Percentiles rank a stretch among this genome's conserved stretches.
Evolutionary conservation across 2,329 filamentous ascomycete genomes (phyloP).

Genomic region (Lasiodiplodia sp.): DNA sequence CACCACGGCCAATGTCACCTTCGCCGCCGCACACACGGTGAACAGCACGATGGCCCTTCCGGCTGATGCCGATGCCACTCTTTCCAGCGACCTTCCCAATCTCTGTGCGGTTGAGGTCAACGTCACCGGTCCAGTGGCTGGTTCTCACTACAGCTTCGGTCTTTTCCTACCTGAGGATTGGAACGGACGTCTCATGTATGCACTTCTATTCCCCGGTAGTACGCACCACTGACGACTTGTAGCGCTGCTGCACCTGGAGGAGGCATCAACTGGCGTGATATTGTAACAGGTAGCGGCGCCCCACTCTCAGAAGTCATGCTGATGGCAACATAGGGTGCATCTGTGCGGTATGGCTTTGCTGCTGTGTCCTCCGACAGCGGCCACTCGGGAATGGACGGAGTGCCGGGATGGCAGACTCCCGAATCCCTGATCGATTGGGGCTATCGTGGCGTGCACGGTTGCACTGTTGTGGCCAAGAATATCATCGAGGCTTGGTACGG

Average conservation of each 20-base stretch:
- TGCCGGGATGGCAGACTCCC: constrained; percentile 49
- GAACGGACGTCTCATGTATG: constrained; percentile 49
- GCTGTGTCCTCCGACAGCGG: constrained; percentile 56
- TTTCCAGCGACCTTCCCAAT: constrained; percentile 45
- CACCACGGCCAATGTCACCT: not conserved
- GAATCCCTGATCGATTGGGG: constrained; percentile 47
- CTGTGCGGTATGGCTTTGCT: constrained; percentile 51
- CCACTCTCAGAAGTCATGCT: not conserved
- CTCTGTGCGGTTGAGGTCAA: constrained; percentile 49
- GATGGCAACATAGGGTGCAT: not conserved
- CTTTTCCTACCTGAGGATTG: constrained; percentile 48
- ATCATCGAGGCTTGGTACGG: constrained; percentile 59
- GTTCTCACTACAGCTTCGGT: constrained; percentile 47
- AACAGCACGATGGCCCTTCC: not conserved
- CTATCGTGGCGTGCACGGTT: constrained; percentile 51
- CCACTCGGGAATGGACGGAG: constrained; percentile 48
- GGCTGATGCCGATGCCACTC: not conserved
- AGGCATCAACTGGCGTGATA: constrained; percentile 4
- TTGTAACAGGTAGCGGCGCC: not conserved
- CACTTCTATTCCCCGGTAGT: constrained; percentile 34
- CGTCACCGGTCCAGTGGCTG: constrained; percentile 41
- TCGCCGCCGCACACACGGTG: not conserved
- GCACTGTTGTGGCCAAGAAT: constrained; percentile 56
- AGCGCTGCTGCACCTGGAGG: not conserved
- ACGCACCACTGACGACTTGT: not conserved